A percentile compares a stretch with the other conserved stretches of the same genome.
Evolutionary conservation across 148 eudicot species (phyloP).

Genomic region (Chenopodium quinoa): DNA sequence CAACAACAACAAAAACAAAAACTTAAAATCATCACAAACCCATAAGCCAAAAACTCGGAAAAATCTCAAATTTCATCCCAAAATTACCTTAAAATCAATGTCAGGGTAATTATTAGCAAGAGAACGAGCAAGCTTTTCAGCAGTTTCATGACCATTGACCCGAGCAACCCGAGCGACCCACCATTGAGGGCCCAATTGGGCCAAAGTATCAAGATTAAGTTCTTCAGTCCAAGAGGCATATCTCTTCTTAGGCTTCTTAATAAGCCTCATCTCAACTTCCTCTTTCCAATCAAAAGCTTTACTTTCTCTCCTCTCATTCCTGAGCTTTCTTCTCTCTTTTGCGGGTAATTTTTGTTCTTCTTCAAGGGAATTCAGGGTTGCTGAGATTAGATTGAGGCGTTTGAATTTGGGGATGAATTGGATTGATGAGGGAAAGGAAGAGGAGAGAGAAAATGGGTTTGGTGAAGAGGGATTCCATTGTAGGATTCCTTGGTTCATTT

Average conservation of each 20-base stretch:
- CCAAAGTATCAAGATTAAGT: slow-evolving; percentile 69
- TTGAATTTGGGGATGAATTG: slow-evolving; percentile 13
- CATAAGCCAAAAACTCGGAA: background rate
- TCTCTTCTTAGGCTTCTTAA: slow-evolving; percentile 56
- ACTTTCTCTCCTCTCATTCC: slow-evolving; percentile 74
- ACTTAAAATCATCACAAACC: background rate
- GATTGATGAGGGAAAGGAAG: slow-evolving; percentile 2
- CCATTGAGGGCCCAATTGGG: slow-evolving; percentile 77
- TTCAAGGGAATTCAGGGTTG: slow-evolving; percentile 30
- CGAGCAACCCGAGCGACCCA: slow-evolving; percentile 74
- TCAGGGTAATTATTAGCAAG: slow-evolving; percentile 53
- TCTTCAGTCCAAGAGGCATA: slow-evolving; percentile 74
- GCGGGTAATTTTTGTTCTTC: slow-evolving; percentile 34
- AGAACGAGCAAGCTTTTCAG: slow-evolving; percentile 47
- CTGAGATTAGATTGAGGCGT: slow-evolving; percentile 13
- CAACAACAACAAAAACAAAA: background rate
- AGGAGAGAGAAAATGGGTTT: slow-evolving; percentile 10
- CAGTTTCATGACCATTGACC: slow-evolving; percentile 37
- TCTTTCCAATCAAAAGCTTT: slow-evolving; percentile 71
- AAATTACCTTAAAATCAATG: slow-evolving; percentile 62
- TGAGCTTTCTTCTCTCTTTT: slow-evolving; percentile 73
- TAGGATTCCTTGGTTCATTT: slow-evolving; percentile 33
- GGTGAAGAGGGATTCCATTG: slow-evolving; percentile 23
- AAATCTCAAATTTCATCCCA: background rate
- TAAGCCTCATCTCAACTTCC: slow-evolving; percentile 69